Percentiles rank a stretch among this genome's conserved stretches.
Conservation (phyloP, 139 green algal species). For the Chlamydomonas incerta region DNA sequence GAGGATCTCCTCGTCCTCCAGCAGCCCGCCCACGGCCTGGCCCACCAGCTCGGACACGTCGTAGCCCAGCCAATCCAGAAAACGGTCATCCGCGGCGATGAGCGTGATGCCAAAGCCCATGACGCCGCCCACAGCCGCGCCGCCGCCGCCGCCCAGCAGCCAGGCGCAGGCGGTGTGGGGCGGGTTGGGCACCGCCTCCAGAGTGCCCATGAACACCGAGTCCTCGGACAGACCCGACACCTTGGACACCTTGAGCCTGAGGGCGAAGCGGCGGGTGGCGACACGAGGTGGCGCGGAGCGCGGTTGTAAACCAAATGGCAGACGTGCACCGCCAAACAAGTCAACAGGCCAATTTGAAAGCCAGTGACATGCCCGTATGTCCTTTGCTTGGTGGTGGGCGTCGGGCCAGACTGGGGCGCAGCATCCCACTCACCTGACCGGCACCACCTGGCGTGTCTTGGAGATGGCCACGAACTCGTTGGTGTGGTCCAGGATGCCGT, state of each 20-base stretch:
- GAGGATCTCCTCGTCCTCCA: not conserved
- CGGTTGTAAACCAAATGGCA: too few species aligned
- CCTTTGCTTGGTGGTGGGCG: too few species aligned
- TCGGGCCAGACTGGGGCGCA: too few species aligned
- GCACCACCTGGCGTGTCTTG: too few species aligned
- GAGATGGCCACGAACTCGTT: slow-evolving; percentile 21
- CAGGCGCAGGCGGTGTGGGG: not conserved
- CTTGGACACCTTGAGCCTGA: slow-evolving; percentile 32
- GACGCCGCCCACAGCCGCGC: not conserved
- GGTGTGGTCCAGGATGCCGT: not conserved
- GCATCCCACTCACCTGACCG: too few species aligned
- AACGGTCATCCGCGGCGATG: not conserved
- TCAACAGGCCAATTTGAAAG: too few species aligned
- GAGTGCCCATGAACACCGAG: not conserved
- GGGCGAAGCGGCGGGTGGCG: too few species aligned
- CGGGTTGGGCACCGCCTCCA: not conserved
- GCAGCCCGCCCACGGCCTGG: not conserved
- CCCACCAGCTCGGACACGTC: not conserved
- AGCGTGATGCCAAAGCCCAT: not conserved
- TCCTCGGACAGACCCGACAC: not conserved
- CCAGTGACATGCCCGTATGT: too few species aligned
- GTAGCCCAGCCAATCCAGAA: slow-evolving; percentile 23
- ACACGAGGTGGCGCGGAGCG: too few species aligned
- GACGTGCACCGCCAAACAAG: too few species aligned
- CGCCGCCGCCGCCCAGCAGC: not conserved